These are phyloP conservation scores for Nemania sp. DNA, from an alignment of 2,329 filamentous ascomycete genomes.

Conservation along the genomic window DNA sequence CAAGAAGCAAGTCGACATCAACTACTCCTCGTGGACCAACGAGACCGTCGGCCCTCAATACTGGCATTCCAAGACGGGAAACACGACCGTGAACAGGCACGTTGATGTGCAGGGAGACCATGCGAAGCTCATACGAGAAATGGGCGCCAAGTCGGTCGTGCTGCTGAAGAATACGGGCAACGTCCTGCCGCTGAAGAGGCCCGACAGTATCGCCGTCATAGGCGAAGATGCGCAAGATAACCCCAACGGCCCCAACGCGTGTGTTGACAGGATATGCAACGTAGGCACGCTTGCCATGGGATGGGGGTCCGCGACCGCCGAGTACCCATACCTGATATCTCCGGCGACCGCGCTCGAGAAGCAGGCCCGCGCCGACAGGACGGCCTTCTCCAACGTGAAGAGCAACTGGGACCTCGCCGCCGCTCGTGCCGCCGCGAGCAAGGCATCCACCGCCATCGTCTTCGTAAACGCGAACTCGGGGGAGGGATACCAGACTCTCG, in stretches of 20 bases:
- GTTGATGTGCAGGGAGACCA: conserved; percentile 77
- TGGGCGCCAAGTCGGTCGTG: conserved; percentile 80
- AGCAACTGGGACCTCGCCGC: conserved; percentile 39
- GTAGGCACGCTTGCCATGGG: conserved; percentile 70
- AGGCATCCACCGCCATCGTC: conserved; percentile 51
- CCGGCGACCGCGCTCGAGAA: conserved; percentile 71
- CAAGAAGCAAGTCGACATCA: conserved; percentile 60
- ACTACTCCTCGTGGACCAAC: conserved; percentile 85
- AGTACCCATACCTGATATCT: conserved; percentile 75
- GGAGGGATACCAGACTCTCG: conserved; percentile 82
- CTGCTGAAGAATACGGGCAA: conserved; percentile 72
- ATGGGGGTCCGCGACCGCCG: conserved; percentile 75
- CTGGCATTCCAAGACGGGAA: conserved; percentile 62
- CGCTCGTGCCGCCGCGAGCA: conserved; percentile 31
- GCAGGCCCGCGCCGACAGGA: conserved; percentile 61
- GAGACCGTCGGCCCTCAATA: conserved; percentile 75
- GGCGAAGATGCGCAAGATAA: conserved; percentile 83
- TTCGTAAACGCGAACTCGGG: conserved; percentile 89
- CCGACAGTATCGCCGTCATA: conserved; percentile 74
- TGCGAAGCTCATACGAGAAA: conserved; percentile 70
- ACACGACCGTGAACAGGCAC: conserved; percentile 73
- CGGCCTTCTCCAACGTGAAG: conserved; percentile 63
- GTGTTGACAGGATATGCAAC: conserved; percentile 67
- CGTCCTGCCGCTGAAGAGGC: conserved; percentile 54
- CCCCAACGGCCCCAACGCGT: conserved; percentile 76